These are phyloP conservation scores for Globisporangium lucens DNA, from an alignment of 352 stramenopile species.

Conservation along the genomic window DNA sequence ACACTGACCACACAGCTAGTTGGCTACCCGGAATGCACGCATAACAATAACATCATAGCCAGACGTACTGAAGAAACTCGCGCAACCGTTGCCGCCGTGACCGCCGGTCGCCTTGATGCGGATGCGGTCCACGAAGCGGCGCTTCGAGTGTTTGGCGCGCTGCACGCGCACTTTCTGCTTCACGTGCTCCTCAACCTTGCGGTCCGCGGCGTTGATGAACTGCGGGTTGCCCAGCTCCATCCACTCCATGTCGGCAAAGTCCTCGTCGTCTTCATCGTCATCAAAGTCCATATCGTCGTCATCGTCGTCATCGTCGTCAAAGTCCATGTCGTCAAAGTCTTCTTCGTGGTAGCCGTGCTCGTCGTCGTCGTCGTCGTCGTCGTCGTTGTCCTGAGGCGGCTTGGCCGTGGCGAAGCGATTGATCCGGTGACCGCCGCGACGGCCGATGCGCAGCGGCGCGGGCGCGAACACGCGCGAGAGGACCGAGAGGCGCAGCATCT, in stretches of 20 bases:
- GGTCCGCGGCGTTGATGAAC: constrained; percentile 23
- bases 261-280: constrained; percentile 21
- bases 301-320: constrained; percentile 34
- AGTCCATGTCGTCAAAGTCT: constrained; percentile 40
- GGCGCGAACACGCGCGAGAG: constrained; percentile 46
- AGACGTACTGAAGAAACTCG: constrained; percentile 75
- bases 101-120: constrained; percentile 86
- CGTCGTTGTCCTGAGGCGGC: constrained; percentile 2
- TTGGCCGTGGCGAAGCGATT: constrained; percentile 15
- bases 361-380: constrained; percentile 30
- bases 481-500: constrained; percentile 57
- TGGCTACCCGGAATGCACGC: background rate
- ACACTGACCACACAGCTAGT: background rate
- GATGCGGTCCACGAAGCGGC: constrained; percentile 89
- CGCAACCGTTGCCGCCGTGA: constrained; percentile 86
- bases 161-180: constrained; percentile 86
- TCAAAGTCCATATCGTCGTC: constrained; percentile 19
- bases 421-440: constrained; percentile 21
- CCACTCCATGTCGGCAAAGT: constrained; percentile 14
- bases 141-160: constrained; percentile 84
- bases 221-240: constrained; percentile 16
- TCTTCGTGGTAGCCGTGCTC: constrained; percentile 44
- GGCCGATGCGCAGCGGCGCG: constrained; percentile 34
- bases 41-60: background rate
- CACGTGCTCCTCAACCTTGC: constrained; percentile 73